A percentile compares a stretch with the other conserved stretches of the same genome.
phyloP scores from a whole-genome alignment of 768 basidiomycete species.

The Boletus vermiculosoides region DNA sequence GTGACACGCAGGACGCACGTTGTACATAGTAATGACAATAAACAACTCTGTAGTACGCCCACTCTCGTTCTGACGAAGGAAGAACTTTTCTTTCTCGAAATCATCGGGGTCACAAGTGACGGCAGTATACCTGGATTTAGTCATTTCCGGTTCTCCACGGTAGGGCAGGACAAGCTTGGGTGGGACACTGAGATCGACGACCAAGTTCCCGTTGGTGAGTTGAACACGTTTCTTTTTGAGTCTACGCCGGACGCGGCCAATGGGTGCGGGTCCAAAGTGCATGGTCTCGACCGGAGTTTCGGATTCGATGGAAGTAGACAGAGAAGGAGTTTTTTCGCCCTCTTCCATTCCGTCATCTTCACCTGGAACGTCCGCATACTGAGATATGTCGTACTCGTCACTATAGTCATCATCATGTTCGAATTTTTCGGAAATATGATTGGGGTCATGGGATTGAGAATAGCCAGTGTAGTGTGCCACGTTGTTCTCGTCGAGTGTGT shows the following conservation, averaged over 20 bases:
- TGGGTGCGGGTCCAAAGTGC: constrained; percentile 87
- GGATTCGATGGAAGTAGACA: constrained; percentile 37
- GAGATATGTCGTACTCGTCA: constrained; percentile 33
- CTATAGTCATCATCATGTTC: constrained; percentile 9
- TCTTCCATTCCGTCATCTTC: constrained; percentile 21
- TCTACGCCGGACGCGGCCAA: constrained; percentile 72
- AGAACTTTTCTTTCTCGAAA: constrained; percentile 81
- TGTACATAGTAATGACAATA: constrained; percentile 96
- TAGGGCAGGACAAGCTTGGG: constrained; percentile 78
- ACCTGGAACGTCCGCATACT: constrained; percentile 27
- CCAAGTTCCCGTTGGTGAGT: constrained; percentile 85
- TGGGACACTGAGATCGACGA: constrained; percentile 81
- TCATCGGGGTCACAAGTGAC: constrained; percentile 95
- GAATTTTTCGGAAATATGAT: constrained; percentile 27
- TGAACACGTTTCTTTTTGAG: constrained; percentile 81
- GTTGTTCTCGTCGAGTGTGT: constrained; percentile 54
- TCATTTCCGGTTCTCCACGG: constrained; percentile 69
- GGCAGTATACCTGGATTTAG: constrained; percentile 76
- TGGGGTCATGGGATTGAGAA: constrained; percentile 19
- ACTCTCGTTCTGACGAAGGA: constrained; percentile 77
- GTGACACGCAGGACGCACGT: constrained; percentile 55
- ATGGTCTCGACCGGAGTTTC: constrained; percentile 62
- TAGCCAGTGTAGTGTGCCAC: constrained; percentile 55
- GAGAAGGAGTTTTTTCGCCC: constrained; percentile 25
- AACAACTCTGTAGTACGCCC: constrained; percentile 85